Evolutionary conservation across 2,329 filamentous ascomycete genomes (phyloP), one percentile per base, ranked within the genome.

Genomic region (Aotearoamyces nothofagi): DNA sequence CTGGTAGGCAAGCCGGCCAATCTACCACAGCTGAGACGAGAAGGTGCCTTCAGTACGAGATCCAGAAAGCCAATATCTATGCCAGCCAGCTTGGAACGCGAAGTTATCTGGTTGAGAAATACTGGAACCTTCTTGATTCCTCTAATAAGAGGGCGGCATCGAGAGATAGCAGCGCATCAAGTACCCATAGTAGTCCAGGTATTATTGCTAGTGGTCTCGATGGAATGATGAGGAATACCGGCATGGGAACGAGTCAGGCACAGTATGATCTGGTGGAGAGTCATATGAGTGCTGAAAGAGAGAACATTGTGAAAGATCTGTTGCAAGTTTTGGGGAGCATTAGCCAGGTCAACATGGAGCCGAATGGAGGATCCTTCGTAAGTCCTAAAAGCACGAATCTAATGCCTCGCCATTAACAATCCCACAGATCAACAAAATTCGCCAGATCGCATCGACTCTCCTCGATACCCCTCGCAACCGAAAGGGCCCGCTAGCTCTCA

Each of bases 1-100:
- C 19, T 41, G 34, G 33, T 26, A 22, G 3, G 15, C 24, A 3
- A 33, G 22, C 26, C 30, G 19, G 11, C 14, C 11, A 4, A 29
- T 3, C n/a, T n/a, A n/a, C n/a, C n/a, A n/a, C n/a, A n/a, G n/a
- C n/a, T n/a, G 43, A 46, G 5, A 32, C 35, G n/a, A 37, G 68
- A 3, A 61, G 69, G 1, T 58, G 63, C 31, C 50, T 84, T 4
- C 81, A 90, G 46, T 83, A 76, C 39, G 84, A 92, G 53, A 90
- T 93, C 16, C 83, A 92, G 49, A 92, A 92, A 49, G 80, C 82
- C 5, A 92, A 92, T 49, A 80, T 93, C 22, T 83, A 87, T 46
- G 72, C 76, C 2, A 87, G 78, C 5, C 78, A 84, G 43, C 60
- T 93, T 7, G 74, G 76, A 3, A 92, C 82, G 0, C 67, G 84